These are phyloP conservation scores for Claviceps cyperi DNA, from an alignment of 2,329 filamentous ascomycete species.

Conservation along the genomic window DNA sequence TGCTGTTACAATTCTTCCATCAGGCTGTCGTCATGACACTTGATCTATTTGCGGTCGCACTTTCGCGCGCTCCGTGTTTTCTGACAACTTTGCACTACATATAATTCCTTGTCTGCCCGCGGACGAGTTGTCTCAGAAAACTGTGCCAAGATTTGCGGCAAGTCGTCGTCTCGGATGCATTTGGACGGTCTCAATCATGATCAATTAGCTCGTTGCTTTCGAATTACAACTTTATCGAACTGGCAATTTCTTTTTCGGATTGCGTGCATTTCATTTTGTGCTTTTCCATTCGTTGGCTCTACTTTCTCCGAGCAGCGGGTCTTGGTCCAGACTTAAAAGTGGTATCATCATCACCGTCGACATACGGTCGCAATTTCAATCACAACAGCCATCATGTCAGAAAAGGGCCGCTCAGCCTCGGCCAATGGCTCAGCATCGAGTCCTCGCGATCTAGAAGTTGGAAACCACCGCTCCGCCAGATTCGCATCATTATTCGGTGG, in stretches of 20 bases:
- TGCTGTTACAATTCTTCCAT: background rate
- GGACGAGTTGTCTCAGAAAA: background rate
- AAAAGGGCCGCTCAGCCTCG: conserved; percentile 9
- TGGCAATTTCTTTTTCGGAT: background rate
- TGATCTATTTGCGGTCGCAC: background rate
- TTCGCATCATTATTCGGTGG: conserved; percentile 25
- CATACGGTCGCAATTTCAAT: background rate
- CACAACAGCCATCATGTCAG: conserved; percentile 12
- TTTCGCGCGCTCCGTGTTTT: background rate
- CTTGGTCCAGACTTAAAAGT: background rate
- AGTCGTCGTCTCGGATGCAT: background rate
- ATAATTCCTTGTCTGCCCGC: background rate
- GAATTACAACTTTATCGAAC: background rate
- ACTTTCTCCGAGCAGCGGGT: background rate
- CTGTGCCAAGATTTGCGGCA: too few relatives aligned
- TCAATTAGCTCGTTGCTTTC: background rate
- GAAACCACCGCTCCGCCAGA: conserved; percentile 11
- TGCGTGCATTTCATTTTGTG: background rate
- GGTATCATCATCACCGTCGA: background rate
- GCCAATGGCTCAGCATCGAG: conserved; percentile 1
- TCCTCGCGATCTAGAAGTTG: conserved; percentile 13
- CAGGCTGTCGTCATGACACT: background rate
- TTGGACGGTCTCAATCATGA: background rate
- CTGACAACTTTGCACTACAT: background rate
- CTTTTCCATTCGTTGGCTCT: too few relatives aligned